Percentiles rank a stretch among this genome's conserved stretches.
These are phyloP conservation scores for Lepidium aucheri DNA, from an alignment of 345 rosid genomes.

Conservation along the genomic window DNA sequence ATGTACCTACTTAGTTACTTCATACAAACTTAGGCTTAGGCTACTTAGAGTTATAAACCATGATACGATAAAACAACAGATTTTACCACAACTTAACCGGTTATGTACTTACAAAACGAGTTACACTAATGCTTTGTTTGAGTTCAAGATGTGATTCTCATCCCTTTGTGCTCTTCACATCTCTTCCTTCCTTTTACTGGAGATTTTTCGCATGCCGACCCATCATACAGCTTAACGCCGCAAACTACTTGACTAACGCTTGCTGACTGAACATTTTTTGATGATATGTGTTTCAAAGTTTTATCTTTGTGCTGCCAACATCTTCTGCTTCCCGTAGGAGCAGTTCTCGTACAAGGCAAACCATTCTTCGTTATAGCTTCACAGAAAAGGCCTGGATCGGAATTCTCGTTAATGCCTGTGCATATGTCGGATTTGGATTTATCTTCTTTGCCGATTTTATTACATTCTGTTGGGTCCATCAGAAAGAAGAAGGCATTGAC, in stretches of 20 bases:
- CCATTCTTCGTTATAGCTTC: constrained; percentile 25
- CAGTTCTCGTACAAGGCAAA: constrained; percentile 21
- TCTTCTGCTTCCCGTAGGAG: constrained; percentile 15
- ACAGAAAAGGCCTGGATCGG: not conserved
- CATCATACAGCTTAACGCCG: constrained; percentile 22
- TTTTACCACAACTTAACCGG: not conserved
- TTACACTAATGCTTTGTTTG: not conserved
- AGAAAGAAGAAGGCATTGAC: constrained; percentile 25
- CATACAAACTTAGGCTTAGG: not conserved
- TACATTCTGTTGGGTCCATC: constrained; percentile 1
- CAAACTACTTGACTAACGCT: constrained; percentile 7
- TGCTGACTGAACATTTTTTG: constrained; percentile 11
- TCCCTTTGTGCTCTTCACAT: constrained; percentile 29
- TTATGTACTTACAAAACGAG: constrained; percentile 8
- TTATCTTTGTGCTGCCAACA: constrained; percentile 30
- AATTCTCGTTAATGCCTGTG: not conserved
- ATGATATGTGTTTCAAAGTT: not conserved
- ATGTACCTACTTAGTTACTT: not conserved
- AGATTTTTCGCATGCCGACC: constrained; percentile 18
- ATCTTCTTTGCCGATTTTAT: not conserved
- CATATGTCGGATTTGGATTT: not conserved
- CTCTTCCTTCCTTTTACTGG: constrained; percentile 26
- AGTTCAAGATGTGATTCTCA: constrained; percentile 25
- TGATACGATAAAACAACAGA: not conserved
- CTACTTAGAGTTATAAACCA: not conserved